Evolutionary conservation across 495 filamentous ascomycete species (phyloP), one percentile per base, ranked within the genome.

Genomic region (Cercophora samala): DNA sequence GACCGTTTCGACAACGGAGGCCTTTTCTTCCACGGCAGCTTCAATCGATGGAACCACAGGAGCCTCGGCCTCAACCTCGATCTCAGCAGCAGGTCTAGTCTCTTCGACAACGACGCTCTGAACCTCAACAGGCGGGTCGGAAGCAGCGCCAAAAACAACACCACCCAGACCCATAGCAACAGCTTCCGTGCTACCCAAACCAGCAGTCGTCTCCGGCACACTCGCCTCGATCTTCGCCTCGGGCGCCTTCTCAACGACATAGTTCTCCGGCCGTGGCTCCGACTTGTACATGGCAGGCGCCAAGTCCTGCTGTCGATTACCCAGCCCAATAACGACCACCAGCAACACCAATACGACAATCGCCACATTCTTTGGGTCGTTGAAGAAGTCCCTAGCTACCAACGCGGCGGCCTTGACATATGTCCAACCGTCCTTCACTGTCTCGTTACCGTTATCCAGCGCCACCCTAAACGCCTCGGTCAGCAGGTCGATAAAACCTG

Each of bases 291-390:
- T 51, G 29, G 64, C 63, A 2, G 60, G 58, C 42, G 64, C 26
- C 18, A 63, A 59, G 25, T 68, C 62, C 37, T 53, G 42, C 19
- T 64, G 18, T 5, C 63, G 52, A 8, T 53, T 25, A n/a, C 53
- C 63, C 56, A 64, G 53, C 51, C 53, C 25, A 19, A 64, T 78
- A n/a, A 89, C 75, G 1, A 86, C 72, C 11, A 90, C 79, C 13
- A 91, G 73, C 6, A 88, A 32, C 64, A 85, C 85, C 25, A 94
- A 81, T 3, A 89, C 64, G 1, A 84, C 78, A 58, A 96, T 89
- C 4, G 83, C 81, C 1, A 94, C 77, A 70, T 96, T 96, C 69
- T 88, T 86, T 59, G 81, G 81, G 72, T 96, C 92, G 52, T 83
- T 81, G 42, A 89, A 82, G 9, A 90, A 62, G 19, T 25, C 24